phyloP scores from a whole-genome alignment of 768 basidiomycete species.

The Russula brevipes region DNA sequence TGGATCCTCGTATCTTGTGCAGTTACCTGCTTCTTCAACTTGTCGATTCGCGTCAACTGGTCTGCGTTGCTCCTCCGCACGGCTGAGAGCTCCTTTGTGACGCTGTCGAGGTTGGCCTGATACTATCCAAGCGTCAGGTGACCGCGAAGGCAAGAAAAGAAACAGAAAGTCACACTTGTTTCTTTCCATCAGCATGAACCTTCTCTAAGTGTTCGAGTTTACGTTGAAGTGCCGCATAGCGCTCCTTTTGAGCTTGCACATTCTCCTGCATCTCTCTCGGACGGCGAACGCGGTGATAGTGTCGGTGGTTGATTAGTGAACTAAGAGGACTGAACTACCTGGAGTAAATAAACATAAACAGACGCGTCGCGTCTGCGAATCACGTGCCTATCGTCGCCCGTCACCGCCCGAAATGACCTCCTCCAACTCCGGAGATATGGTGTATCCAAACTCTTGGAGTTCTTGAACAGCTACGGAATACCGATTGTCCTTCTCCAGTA shows the following conservation, averaged over 20 bases:
- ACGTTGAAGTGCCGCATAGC: slow-evolving; percentile 51
- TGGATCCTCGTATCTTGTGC: slow-evolving; percentile 53
- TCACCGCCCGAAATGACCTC: slow-evolving; percentile 29
- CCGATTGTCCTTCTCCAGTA: slow-evolving; percentile 52
- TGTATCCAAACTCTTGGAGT: slow-evolving; percentile 59
- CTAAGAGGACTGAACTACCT: neutral
- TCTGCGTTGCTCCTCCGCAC: slow-evolving; percentile 46
- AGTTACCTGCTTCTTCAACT: slow-evolving; percentile 58
- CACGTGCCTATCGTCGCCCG: neutral
- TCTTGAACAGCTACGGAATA: slow-evolving; percentile 64
- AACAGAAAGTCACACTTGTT: slow-evolving; percentile 43
- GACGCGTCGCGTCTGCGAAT: slow-evolving; percentile 16
- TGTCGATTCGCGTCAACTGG: slow-evolving; percentile 49
- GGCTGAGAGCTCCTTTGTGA: slow-evolving; percentile 52
- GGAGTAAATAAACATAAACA: slow-evolving; percentile 15
- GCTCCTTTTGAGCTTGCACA: slow-evolving; percentile 33
- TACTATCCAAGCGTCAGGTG: slow-evolving; percentile 40
- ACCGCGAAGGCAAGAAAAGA: slow-evolving; percentile 4
- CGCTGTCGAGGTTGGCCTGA: slow-evolving; percentile 51
- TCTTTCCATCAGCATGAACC: slow-evolving; percentile 62
- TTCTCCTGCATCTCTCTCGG: slow-evolving; percentile 8
- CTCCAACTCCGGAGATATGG: slow-evolving; percentile 31
- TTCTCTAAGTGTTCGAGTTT: slow-evolving; percentile 62
- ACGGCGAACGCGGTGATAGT: neutral
- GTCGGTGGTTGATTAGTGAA: neutral